phyloP scores from a whole-genome alignment of 768 basidiomycete genomes.

The Sistotremastrum niveocremeum region DNA sequence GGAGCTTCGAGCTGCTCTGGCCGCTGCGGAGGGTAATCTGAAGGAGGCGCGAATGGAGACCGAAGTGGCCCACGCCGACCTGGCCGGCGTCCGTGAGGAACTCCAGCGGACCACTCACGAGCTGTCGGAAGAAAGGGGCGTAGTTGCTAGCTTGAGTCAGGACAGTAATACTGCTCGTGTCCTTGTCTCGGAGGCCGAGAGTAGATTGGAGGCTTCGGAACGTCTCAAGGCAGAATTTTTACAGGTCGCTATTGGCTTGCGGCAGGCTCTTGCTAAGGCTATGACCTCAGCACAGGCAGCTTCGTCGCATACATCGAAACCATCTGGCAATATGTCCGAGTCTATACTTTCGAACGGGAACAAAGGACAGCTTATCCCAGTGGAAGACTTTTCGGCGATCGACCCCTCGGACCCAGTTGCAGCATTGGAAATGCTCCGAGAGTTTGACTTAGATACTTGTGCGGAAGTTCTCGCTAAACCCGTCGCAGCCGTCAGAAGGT shows the following conservation, averaged over 20 bases:
- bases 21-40: conserved; percentile 45
- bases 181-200: conserved; percentile 56
- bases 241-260: conserved; percentile 66
- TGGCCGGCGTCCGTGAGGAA: conserved; percentile 57
- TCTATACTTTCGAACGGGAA: conserved; percentile 11
- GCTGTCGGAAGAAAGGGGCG: conserved; percentile 49
- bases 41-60: conserved; percentile 47
- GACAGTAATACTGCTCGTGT: conserved; percentile 58
- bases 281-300: conserved; percentile 47
- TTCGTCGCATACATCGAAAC: conserved; percentile 33
- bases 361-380: neutral
- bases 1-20: conserved; percentile 51
- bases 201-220: conserved; percentile 47
- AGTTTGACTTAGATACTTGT: conserved; percentile 77
- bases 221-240: conserved; percentile 72
- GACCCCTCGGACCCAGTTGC: conserved; percentile 63
- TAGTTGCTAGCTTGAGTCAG: conserved; percentile 57
- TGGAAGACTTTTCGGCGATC: conserved; percentile 51
- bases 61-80: conserved; percentile 56
- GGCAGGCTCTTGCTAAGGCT: conserved; percentile 64
- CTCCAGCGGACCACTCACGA: conserved; percentile 58
- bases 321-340: conserved; percentile 27
- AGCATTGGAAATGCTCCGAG: conserved; percentile 55
- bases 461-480: conserved; percentile 70
- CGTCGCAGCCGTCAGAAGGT: conserved; percentile 82